Conservation (phyloP, 192 early-diverging fungal species). For the Podila minutissima region DNA sequence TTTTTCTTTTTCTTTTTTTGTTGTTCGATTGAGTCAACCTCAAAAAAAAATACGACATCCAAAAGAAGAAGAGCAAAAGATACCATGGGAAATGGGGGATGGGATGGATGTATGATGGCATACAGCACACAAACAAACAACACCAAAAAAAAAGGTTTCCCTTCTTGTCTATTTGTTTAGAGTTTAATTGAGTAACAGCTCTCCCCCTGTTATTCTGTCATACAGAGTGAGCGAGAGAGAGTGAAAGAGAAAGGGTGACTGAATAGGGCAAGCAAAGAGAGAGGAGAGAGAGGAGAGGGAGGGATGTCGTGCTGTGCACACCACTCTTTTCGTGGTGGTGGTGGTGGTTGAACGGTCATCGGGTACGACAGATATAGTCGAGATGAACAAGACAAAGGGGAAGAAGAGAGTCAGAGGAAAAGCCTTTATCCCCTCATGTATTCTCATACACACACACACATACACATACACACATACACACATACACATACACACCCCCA, state of each 20-base stretch:
- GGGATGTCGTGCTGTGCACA: slow-evolving; percentile 1
- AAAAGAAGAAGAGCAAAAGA: too few relatives aligned
- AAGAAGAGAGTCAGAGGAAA: too few relatives aligned
- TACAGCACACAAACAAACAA: not conserved
- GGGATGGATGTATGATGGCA: not conserved
- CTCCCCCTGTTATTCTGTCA: not conserved
- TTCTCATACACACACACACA: too few relatives aligned
- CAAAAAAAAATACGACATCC: too few relatives aligned
- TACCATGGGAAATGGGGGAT: not conserved
- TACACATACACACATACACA: too few relatives aligned
- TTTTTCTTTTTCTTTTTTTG: not conserved
- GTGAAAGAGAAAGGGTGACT: too few relatives aligned
- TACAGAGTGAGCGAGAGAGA: too few relatives aligned
- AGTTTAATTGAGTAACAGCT: slow-evolving; percentile 1
- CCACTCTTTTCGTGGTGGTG: not conserved
- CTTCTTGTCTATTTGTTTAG: not conserved
- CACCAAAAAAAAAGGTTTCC: not conserved
- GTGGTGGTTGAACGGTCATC: not conserved
- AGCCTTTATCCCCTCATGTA: too few relatives aligned
- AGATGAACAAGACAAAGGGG: too few relatives aligned
- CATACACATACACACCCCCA: too few relatives aligned
- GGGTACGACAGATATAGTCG: too few relatives aligned
- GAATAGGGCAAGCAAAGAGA: not conserved
- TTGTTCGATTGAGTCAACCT: not conserved
- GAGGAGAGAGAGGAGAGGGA: too few relatives aligned